A percentile compares a stretch with the other conserved stretches of the same genome.
phyloP scores from a whole-genome alignment of 495 filamentous ascomycete genomes.

The Penicillium egyptiacum region DNA sequence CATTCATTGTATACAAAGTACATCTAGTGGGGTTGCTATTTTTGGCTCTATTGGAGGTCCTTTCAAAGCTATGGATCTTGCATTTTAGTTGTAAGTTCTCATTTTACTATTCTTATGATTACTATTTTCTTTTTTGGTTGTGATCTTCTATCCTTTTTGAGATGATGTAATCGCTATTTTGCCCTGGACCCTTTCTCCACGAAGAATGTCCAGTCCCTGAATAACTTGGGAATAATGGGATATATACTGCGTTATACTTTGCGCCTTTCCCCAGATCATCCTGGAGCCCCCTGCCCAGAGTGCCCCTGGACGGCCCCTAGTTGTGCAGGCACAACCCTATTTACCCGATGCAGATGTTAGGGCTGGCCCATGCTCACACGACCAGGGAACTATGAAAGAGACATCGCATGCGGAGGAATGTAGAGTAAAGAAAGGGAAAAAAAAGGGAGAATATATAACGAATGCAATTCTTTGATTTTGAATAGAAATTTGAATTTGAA shows the following conservation, averaged over 20 bases:
- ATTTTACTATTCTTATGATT: neutral
- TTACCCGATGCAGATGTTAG: constrained; percentile 28
- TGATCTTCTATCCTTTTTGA: neutral
- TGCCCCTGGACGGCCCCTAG: constrained; percentile 11
- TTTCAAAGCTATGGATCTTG: constrained; percentile 1
- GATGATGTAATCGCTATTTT: constrained; percentile 2
- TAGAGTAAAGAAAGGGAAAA: neutral
- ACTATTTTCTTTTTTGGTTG: neutral
- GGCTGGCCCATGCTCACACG: constrained; percentile 24
- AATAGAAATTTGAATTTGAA: neutral
- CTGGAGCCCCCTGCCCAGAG: constrained; percentile 7
- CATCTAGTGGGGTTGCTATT: neutral
- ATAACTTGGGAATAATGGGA: neutral
- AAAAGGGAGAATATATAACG: neutral
- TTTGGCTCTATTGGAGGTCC: neutral
- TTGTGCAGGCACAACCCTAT: constrained; percentile 24
- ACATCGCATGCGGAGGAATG: constrained; percentile 7
- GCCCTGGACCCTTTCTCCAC: neutral
- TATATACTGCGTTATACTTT: neutral
- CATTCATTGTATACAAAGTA: neutral
- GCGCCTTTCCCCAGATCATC: constrained; percentile 1
- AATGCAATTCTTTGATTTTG: neutral
- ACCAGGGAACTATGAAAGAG: constrained; percentile 23
- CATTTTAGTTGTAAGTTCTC: neutral
- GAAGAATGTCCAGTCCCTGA: neutral